Conservation (phyloP, 1,139 yeast species). For the Nematodospora anomalae region DNA sequence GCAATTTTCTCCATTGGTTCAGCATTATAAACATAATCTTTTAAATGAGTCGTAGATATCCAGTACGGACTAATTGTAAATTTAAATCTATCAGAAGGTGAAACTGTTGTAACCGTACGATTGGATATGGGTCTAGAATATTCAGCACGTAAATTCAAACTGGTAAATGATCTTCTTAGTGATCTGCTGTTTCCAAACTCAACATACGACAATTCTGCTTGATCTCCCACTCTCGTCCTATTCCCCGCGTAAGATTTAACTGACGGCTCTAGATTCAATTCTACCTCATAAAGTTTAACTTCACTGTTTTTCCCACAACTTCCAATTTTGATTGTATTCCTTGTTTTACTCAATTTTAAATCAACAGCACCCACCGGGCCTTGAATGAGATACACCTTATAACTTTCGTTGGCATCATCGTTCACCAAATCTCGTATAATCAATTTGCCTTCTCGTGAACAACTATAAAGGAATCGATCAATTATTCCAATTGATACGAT, state of each 20-base stretch:
- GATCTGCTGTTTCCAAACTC: constrained; percentile 8
- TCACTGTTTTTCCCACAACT: constrained; percentile 51
- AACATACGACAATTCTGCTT: constrained; percentile 6
- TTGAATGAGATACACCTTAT: constrained; percentile 29
- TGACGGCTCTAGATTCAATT: constrained; percentile 5
- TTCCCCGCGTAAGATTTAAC: not conserved
- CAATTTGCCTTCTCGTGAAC: constrained; percentile 46
- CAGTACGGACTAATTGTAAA: constrained; percentile 22
- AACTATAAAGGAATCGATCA: constrained; percentile 37
- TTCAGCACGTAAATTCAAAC: constrained; percentile 10
- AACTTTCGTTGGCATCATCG: constrained; percentile 38
- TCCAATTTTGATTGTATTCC: constrained; percentile 23
- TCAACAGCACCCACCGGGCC: constrained; percentile 39
- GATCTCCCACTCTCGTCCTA: constrained; percentile 2
- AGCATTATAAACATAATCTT: constrained; percentile 21
- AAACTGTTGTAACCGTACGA: not conserved
- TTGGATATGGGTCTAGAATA: constrained; percentile 1
- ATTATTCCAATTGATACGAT: constrained; percentile 27
- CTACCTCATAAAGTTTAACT: constrained; percentile 30
- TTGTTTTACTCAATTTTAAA: constrained; percentile 17
- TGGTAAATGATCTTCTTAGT: constrained; percentile 16
- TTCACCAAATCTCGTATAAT: constrained; percentile 44
- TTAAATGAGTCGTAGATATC: constrained; percentile 20
- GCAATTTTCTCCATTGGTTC: constrained; percentile 21
- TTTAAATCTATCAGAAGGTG: constrained; percentile 19